Percentiles rank a stretch among this genome's conserved stretches.
Conservation (phyloP, 352 stramenopile species). For the Globisporangium nunn region DNA sequence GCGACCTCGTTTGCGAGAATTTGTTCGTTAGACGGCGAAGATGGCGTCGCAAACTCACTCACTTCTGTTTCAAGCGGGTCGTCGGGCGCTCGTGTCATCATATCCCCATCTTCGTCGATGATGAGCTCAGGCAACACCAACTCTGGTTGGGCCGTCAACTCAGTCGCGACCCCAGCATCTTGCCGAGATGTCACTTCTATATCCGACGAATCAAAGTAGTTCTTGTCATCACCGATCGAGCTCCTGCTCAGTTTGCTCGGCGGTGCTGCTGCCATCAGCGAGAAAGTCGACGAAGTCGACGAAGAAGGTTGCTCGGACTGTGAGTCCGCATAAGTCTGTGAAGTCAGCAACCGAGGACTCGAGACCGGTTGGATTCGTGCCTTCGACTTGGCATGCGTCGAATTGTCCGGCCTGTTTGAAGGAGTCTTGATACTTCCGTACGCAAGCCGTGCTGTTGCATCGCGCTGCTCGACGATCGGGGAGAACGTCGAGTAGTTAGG, state of each 20-base stretch:
- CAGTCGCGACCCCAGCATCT: conserved; percentile 1
- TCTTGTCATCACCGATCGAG: background rate
- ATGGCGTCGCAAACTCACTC: background rate
- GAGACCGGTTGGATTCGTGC: conserved; percentile 4
- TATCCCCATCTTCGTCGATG: conserved; percentile 1
- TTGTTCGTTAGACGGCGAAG: conserved; percentile 16
- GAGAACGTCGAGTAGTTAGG: background rate
- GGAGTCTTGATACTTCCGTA: conserved; percentile 1
- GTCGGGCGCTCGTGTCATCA: background rate
- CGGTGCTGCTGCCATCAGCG: conserved; percentile 5
- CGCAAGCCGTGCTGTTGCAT: background rate
- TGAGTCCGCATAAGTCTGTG: background rate
- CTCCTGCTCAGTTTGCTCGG: conserved; percentile 5
- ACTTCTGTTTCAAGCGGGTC: background rate
- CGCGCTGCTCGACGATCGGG: background rate
- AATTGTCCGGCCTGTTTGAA: background rate
- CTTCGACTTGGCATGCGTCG: conserved; percentile 1
- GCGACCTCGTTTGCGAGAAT: conserved; percentile 23
- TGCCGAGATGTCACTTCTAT: background rate
- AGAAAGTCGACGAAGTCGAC: conserved; percentile 5
- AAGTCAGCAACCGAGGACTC: conserved; percentile 3
- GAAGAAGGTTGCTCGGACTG: background rate
- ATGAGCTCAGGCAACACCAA: background rate
- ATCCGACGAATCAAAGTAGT: background rate
- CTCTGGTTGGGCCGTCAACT: background rate